Base-by-base conservation (phyloP, 306 rosid genomes). In the Quercus variabilis region DNA sequence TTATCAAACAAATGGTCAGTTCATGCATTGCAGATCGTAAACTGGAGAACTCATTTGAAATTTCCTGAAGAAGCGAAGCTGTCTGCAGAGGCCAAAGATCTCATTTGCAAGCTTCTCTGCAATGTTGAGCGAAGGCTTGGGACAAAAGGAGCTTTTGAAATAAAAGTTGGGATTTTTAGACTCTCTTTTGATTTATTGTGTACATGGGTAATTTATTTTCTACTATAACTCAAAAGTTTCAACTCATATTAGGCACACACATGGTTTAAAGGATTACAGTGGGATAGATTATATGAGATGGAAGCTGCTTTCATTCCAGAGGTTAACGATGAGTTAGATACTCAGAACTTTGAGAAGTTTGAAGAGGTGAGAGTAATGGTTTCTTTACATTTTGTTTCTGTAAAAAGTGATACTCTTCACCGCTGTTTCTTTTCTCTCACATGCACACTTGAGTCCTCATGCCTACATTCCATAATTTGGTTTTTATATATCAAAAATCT, bases 121-220 rank as follows among this genome's bases (percentile, higher is more conserved):
- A 93, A 91, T 81, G 98, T 93, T 74, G 98, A 93, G 72, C 91
- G 83, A 78, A 88, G 98, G 74, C 90, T 93, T 63, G 98, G 98
- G 81, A 90, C 94, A 56, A 90, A 87, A 87, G 98, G 98, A 85
- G 97, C 97, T 21, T 69, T 84, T 62, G 98, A 93, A 86, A 90
- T 93, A 69, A 93, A 93, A 87, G 98, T 93, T 68, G 14, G 85
- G 55, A 70, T 57, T 11, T 70, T 33, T 64, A 19, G 17, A 30
- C 70, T 77, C n/a, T 68, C 51, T 51, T 57, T 25, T 38, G 23
- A 4, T 58, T 69, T 20, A 28, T 65, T 33, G 55, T 72, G n/a
- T 33, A 31, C 35, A 41, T 38, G 14, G 55, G 6, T 60, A 30
- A 41, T 30, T 56, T 33, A 49, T 69, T 41, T 30, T 21, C 75